A percentile compares a stretch with the other conserved stretches of the same genome.
Conservation (phyloP, 177 flowering plant species). For the Telopea speciosissima region DNA sequence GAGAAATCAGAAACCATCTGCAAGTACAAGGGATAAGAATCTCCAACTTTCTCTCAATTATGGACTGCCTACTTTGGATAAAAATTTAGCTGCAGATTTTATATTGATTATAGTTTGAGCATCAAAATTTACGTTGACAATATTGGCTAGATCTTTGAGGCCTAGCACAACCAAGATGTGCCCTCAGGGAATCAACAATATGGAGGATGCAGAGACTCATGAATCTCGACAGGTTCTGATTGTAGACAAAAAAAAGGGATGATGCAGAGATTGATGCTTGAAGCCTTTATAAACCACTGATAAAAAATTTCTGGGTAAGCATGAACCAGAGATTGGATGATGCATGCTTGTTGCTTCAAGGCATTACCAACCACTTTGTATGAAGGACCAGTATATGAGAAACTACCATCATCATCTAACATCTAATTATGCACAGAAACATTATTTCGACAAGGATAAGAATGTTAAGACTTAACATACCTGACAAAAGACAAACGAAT, state of each 20-base stretch:
- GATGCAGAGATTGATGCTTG: not conserved
- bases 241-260: too few relatives aligned
- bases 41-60: too few relatives aligned
- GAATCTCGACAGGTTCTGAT: too few relatives aligned
- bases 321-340: too few relatives aligned
- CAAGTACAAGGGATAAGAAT: too few relatives aligned
- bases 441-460: not conserved
- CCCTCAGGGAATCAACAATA: not conserved
- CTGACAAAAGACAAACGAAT: conserved; percentile 93
- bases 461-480: conserved; percentile 25
- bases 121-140: not conserved
- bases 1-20: not conserved
- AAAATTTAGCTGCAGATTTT: not conserved
- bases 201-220: not conserved
- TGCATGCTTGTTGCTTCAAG: too few relatives aligned
- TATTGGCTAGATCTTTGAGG: not conserved
- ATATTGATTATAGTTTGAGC: not conserved
- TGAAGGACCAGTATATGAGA: not conserved
- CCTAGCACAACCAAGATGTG: not conserved
- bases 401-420: not conserved
- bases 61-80: not conserved
- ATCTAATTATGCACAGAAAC: not conserved
- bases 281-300: not conserved
- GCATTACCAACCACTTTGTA: not conserved
- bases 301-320: too few relatives aligned